Conservation (phyloP, 192 early-diverging fungal species). For the Umbelopsis sp. region DNA sequence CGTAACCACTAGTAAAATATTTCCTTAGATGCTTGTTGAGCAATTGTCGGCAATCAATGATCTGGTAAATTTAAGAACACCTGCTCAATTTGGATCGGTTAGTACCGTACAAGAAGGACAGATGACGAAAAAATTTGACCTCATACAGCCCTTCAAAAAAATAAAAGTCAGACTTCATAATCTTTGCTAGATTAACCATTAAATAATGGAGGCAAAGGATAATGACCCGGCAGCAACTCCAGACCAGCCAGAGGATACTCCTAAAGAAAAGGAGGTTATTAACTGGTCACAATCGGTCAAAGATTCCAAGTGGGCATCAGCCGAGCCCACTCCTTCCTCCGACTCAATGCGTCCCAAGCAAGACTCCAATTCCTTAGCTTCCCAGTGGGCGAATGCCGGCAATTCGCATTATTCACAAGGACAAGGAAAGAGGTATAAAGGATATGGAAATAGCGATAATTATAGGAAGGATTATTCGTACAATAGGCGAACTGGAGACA, state of each 20-base stretch:
- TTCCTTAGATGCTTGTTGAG: too few species aligned
- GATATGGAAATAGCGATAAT: background rate
- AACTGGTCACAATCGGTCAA: background rate
- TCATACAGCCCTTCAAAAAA: too few species aligned
- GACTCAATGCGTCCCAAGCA: background rate
- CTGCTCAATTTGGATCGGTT: too few species aligned
- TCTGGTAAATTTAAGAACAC: too few species aligned
- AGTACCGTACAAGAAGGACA: too few species aligned
- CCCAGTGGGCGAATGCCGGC: background rate
- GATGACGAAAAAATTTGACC: too few species aligned
- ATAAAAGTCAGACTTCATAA: too few species aligned
- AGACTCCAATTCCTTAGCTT: background rate
- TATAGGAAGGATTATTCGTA: background rate
- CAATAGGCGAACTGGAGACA: background rate
- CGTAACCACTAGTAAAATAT: too few species aligned
- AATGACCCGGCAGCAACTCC: background rate
- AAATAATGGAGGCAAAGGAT: constrained; percentile 1
- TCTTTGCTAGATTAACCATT: too few species aligned
- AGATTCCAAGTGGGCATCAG: constrained; percentile 4
- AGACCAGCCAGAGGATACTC: background rate
- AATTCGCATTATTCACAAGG: background rate
- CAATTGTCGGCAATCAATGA: too few species aligned
- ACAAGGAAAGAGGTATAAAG: background rate
- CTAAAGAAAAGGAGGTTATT: background rate
- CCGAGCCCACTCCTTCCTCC: background rate